Evolutionary conservation across 306 rosid genomes (phyloP), one percentile per base, ranked within the genome.

Genomic region (Gillenia trifoliata): DNA sequence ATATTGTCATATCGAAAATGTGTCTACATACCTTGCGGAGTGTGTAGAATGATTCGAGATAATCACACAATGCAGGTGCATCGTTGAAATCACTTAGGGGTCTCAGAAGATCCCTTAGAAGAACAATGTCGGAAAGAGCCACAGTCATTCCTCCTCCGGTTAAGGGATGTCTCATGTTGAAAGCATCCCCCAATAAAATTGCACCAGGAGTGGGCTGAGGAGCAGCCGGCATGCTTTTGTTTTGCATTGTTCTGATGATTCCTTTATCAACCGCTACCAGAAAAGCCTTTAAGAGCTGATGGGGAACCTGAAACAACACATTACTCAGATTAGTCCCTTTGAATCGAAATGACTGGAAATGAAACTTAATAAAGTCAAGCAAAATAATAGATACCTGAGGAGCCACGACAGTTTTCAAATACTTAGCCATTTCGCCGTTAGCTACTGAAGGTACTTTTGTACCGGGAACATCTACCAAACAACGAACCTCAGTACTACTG

Each of bases 101-200:
- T 59, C 85, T 80, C 28, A 92, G 85, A 63, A 92, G 93, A 73
- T 92, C 77, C 17, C 93, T 83, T 1, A 92, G 80, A 34, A 92
- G 66, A 66, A 84, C 98, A 62, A 85, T 87, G 69, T 92, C 98
- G 43, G 96, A 78, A 10, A 92, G 80, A 57, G 93, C 96, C 57
- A 92, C 96, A 1, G 98, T 92, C 98, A 88, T 90, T 72, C 96
- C 98, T 40, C 96, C 98, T 76, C 98, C 98, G 0, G 98, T 92
- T 71, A 92, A 81, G 77, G 96, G 96, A 84, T 92, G 98, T 29
- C 98, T 88, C 93, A 90, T 92, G 77, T 92, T 92, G 78, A 92
- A 88, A 16, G 98, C 93, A 71, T 92, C 97, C 30, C 97, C 97
- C 82, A 92, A 77, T 36, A 91, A 60, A 72, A 92, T 85, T 0